Evolutionary conservation across 306 rosid genomes (phyloP), one percentile per base, ranked within the genome.

Genomic region (Quercus rubra): DNA sequence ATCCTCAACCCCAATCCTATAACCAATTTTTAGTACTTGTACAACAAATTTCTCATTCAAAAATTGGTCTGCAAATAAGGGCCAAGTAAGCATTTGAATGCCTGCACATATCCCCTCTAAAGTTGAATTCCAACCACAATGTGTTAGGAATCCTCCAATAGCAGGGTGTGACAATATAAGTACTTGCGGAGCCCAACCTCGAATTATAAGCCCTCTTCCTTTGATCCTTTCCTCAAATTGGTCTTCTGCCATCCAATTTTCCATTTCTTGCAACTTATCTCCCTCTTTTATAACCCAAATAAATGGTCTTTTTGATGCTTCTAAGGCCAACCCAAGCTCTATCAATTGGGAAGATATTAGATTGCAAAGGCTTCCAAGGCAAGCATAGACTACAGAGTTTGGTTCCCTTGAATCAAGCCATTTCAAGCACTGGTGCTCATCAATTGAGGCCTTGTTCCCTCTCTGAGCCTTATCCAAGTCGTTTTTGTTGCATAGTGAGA

Each of bases 101-200:
- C 31, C 31, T 30, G 5, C 31, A 30, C 31, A 30, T 30, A 3
- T 30, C 5, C 31, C 31, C 3, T 30, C 31, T 30, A 30, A 30
- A 30, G 4, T 30, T 30, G 31, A 30, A 30, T 30, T 30, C 31
- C 31, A 30, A 30, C 31, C 31, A 3, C 31, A 30, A 30, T 30
- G 5, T 30, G 31, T 30, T 30, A 30, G 31, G 31, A 30, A 30
- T 30, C 31, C 31, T 30, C 31, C 31, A 30, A 30, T 30, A 30
- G 31, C 31, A 0, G 5, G 31, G 31, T 30, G 31, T 30, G 31
- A 0, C 31, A 30, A 30, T 30, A 91, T 88, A 9, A 81, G 19
- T 18, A 83, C 38, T 20, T 91, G 93, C 19, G 92, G 93, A 49
- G 93, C 92, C 93, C 93, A 89, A 18, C 92, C 96, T 18, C 80